Conservation (phyloP, 768 basidiomycete genomes). For the Naganishia onofrii region DNA sequence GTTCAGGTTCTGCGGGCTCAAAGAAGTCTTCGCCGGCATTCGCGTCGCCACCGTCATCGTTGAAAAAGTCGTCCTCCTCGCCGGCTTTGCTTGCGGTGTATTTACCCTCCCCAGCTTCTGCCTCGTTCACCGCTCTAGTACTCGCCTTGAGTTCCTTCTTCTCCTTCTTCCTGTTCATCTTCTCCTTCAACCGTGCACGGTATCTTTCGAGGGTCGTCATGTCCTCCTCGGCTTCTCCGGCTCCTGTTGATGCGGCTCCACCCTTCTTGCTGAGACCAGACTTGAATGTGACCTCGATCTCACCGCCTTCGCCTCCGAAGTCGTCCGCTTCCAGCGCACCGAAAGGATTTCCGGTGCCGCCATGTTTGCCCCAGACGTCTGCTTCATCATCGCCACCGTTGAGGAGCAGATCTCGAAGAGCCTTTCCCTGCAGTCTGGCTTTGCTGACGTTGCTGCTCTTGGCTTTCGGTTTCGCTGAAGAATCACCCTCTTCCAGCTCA, state of each 20-base stretch:
- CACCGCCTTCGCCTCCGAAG: constrained; percentile 54
- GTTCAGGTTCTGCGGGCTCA: constrained; percentile 45
- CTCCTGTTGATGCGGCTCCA: constrained; percentile 42
- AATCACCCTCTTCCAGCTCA: constrained; percentile 22
- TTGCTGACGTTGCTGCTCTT: constrained; percentile 50
- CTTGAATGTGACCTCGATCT: constrained; percentile 94
- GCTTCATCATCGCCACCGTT: constrained; percentile 60
- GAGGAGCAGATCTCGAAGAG: constrained; percentile 72
- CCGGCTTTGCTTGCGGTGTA: neutral
- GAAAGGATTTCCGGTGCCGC: constrained; percentile 52
- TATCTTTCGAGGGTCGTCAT: constrained; percentile 88
- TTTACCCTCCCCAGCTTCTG: constrained; percentile 34
- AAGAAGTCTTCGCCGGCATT: constrained; percentile 20
- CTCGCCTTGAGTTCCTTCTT: constrained; percentile 57
- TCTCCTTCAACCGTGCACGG: constrained; percentile 84
- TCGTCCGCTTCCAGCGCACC: constrained; percentile 35
- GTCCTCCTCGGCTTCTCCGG: constrained; percentile 56
- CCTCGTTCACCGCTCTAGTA: constrained; percentile 26
- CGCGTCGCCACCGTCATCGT: constrained; percentile 55
- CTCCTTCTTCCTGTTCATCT: constrained; percentile 74
- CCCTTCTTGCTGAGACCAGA: constrained; percentile 66
- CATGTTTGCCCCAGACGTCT: constrained; percentile 71
- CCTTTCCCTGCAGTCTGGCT: constrained; percentile 48
- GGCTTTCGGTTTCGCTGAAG: constrained; percentile 4
- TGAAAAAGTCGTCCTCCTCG: constrained; percentile 76